Evolutionary conservation across 495 filamentous ascomycete species (phyloP).

Genomic region (Delitschia confertaspora): DNA sequence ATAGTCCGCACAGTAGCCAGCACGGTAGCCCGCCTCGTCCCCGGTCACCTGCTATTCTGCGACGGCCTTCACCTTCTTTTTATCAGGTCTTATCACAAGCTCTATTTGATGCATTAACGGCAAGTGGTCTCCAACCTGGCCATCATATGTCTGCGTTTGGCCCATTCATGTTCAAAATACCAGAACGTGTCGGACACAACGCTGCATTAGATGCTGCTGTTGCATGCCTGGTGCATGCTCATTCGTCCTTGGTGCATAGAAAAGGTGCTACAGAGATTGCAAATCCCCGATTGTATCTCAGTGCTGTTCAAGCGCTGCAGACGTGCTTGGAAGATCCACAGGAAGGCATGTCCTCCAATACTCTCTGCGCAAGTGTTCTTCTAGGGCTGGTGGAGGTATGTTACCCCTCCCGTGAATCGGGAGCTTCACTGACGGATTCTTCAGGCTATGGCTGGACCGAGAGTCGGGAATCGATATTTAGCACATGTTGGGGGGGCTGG

Average conservation of each 20-base stretch:
- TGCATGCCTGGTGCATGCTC: constrained; percentile 17
- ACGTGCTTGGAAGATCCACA: constrained; percentile 7
- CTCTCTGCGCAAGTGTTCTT: constrained; percentile 18
- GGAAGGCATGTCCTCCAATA: constrained; percentile 17
- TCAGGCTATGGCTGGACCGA: constrained; percentile 19
- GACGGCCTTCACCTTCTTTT: constrained; percentile 12
- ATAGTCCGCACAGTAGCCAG: background rate
- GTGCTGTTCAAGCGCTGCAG: constrained; percentile 14
- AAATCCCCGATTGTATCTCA: constrained; percentile 13
- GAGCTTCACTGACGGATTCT: background rate
- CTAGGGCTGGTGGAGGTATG: constrained; percentile 18
- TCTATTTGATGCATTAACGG: constrained; percentile 14
- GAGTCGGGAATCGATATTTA: constrained; percentile 12
- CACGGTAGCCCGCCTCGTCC: background rate
- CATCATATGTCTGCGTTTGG: constrained; percentile 17
- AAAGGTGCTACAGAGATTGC: constrained; percentile 11
- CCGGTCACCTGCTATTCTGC: background rate
- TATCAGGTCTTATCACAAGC: constrained; percentile 13
- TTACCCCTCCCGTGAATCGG: background rate
- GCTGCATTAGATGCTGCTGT: constrained; percentile 15
- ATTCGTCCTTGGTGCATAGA: constrained; percentile 14
- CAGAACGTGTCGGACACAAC: constrained; percentile 14
- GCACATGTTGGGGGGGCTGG: constrained; percentile 21
- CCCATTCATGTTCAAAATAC: constrained; percentile 17
- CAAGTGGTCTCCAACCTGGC: constrained; percentile 5